phyloP scores from a whole-genome alignment of 768 basidiomycete genomes.

The Pisolithus tinctorius region DNA sequence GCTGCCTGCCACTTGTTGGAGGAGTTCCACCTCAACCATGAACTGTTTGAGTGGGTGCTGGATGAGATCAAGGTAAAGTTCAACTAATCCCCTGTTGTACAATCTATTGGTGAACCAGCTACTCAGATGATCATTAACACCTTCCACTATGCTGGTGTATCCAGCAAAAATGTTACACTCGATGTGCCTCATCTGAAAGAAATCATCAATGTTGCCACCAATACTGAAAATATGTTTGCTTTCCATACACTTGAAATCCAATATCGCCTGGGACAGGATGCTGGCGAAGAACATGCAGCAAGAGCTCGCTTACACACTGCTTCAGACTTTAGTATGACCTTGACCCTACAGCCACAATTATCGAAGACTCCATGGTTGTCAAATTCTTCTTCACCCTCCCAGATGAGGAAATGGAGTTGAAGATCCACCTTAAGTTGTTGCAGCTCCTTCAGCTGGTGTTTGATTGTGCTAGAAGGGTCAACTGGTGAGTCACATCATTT shows the following conservation, averaged over 20 bases:
- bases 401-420: constrained; percentile 92
- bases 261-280: constrained; percentile 52
- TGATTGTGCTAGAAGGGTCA: constrained; percentile 95
- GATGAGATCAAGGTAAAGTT: no score
- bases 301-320: constrained; percentile 87
- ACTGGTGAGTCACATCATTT: constrained; percentile 92
- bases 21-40: constrained; percentile 73
- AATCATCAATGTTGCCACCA: constrained; percentile 97
- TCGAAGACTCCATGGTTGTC: constrained; percentile 92
- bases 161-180: constrained; percentile 99
- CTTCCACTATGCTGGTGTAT: constrained; percentile 99
- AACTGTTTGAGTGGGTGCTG: constrained; percentile 93
- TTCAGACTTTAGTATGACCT: constrained; percentile 96
- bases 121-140: constrained; percentile 99
- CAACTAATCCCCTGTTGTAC: constrained; percentile 59
- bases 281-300: constrained; percentile 86
- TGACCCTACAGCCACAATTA: constrained; percentile 83
- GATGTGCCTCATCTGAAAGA: constrained; percentile 99
- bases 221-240: constrained; percentile 96
- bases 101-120: constrained; percentile 98
- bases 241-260: constrained; percentile 76
- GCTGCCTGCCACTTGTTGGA: constrained; percentile 21
- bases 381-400: constrained; percentile 99
- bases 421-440: constrained; percentile 86
- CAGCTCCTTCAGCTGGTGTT: constrained; percentile 96